phyloP scores from a whole-genome alignment of 1,284 basidiomycete species.

The Malassezia psittaci region DNA sequence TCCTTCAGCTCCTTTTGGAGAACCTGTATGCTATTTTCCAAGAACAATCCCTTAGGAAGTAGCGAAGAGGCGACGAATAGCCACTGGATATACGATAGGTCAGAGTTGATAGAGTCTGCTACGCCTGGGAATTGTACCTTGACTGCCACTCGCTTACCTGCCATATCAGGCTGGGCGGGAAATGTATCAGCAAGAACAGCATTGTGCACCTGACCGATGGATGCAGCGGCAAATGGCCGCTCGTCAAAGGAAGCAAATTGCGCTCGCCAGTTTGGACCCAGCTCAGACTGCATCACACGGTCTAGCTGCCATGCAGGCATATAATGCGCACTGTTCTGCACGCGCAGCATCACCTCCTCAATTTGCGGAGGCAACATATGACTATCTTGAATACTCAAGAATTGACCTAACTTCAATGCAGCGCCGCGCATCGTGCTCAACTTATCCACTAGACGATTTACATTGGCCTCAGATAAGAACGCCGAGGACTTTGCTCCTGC shows the following conservation, averaged over 20 bases:
- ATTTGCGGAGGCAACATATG: conserved; percentile 66
- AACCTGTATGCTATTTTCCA: conserved; percentile 65
- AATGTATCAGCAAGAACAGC: conserved; percentile 55
- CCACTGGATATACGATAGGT: conserved; percentile 74
- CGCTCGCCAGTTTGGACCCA: conserved; percentile 66
- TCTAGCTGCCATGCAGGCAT: conserved; percentile 99
- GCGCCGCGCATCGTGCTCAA: conserved; percentile 90
- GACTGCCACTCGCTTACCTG: conserved; percentile 58
- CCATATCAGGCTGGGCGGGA: conserved; percentile 21
- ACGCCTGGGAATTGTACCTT: conserved; percentile 97
- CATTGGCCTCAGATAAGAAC: conserved; percentile 55
- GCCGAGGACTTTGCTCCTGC: conserved; percentile 4
- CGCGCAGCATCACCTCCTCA: conserved; percentile 74
- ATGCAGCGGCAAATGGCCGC: conserved; percentile 86
- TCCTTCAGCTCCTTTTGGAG: conserved; percentile 85
- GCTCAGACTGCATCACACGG: conserved; percentile 62
- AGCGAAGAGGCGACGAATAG: conserved; percentile 69
- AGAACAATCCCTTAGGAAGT: conserved; percentile 75
- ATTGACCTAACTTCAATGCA: conserved; percentile 91
- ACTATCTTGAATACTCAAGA: conserved; percentile 82
- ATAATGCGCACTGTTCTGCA: conserved; percentile 92
- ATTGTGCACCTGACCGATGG: conserved; percentile 89
- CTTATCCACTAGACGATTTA: conserved; percentile 79
- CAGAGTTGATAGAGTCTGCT: conserved; percentile 70
- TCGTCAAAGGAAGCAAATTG: conserved; percentile 69